These are phyloP conservation scores for Elsinoe fawcettii DNA, from an alignment of 2,329 filamentous ascomycete species.

Conservation along the genomic window DNA sequence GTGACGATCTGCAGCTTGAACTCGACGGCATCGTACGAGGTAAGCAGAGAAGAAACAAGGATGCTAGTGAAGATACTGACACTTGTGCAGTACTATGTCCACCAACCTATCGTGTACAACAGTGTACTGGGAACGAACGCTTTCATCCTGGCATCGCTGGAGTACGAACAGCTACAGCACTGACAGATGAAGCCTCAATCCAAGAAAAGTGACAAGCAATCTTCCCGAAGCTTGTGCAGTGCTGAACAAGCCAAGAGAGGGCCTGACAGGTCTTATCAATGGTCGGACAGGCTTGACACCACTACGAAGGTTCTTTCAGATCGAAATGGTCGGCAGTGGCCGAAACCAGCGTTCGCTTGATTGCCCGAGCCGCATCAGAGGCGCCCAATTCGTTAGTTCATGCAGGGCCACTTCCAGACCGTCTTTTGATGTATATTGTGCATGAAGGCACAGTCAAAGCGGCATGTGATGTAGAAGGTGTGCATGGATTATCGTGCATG, in stretches of 20 bases:
- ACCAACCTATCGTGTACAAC: background rate
- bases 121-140: background rate
- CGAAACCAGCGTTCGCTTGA: background rate
- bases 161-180: background rate
- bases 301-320: background rate
- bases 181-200: background rate
- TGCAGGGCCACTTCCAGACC: background rate
- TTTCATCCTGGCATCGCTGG: background rate
- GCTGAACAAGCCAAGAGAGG: background rate
- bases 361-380: background rate
- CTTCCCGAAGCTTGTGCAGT: background rate
- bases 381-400: background rate
- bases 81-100: background rate
- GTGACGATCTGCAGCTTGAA: conserved; percentile 46
- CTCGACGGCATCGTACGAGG: conserved; percentile 44
- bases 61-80: background rate
- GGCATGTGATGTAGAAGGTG: background rate
- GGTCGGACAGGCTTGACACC: background rate
- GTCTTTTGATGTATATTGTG: background rate
- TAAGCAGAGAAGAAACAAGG: conserved; percentile 25
- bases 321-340: background rate
- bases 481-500: background rate
- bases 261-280: background rate
- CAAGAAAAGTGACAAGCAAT: background rate
- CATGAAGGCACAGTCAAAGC: background rate